Conservation (phyloP, 768 basidiomycete species). For the Tricholoma hemisulphureum region DNA sequence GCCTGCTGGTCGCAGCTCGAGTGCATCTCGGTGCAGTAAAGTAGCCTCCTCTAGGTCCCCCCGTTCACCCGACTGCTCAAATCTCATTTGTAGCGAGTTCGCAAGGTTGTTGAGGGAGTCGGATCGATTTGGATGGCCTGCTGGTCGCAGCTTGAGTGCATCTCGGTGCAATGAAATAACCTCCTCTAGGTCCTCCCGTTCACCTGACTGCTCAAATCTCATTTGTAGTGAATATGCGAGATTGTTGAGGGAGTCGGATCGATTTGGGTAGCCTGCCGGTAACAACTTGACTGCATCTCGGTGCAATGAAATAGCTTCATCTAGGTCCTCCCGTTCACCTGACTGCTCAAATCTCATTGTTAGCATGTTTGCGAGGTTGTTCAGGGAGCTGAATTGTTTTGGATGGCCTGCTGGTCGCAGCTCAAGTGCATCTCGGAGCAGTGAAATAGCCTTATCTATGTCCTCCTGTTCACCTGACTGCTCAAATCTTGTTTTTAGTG, state of each 20-base stretch:
- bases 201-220: no score
- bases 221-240: no score
- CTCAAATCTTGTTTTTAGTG: slow-evolving; percentile 5
- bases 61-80: slow-evolving; percentile 23
- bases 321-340: slow-evolving; percentile 13
- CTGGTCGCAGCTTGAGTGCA: no score
- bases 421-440: slow-evolving; percentile 2
- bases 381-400: background rate
- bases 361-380: slow-evolving; percentile 8
- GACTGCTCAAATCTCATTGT: slow-evolving; percentile 3
- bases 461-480: slow-evolving; percentile 3
- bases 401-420: slow-evolving; percentile 2
- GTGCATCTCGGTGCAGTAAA: slow-evolving; percentile 22
- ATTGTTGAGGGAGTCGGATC: no score
- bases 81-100: slow-evolving; percentile 14
- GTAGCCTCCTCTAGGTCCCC: slow-evolving; percentile 27
- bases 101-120: slow-evolving; percentile 16
- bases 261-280: no score
- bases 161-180: no score
- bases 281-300: no score
- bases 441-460: slow-evolving; percentile 8
- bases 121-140: no score
- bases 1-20: slow-evolving; percentile 17
- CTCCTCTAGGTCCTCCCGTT: no score
- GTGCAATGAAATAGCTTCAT: slow-evolving; percentile 14